These are phyloP conservation scores for Apiospora koreana DNA, from an alignment of 2,329 filamentous ascomycete genomes.

Conservation along the genomic window DNA sequence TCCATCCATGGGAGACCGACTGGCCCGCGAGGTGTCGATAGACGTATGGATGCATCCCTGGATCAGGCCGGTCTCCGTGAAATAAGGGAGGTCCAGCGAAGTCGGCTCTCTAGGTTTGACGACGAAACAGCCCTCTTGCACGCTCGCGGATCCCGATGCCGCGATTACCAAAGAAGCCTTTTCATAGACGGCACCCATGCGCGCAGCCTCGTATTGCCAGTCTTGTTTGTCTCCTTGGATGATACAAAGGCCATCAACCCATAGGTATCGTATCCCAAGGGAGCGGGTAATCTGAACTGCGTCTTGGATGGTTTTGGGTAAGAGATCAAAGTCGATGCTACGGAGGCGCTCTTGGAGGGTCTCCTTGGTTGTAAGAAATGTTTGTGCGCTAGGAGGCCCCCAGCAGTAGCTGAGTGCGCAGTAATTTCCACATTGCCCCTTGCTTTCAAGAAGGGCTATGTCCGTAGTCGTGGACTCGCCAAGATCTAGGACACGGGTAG, in stretches of 20 bases:
- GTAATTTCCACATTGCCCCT: neutral
- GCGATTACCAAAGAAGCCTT: neutral
- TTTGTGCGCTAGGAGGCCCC: neutral
- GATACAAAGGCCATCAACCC: conserved; percentile 4
- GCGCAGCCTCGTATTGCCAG: neutral
- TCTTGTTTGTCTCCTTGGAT: neutral
- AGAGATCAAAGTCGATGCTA: neutral
- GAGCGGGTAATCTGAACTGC: neutral
- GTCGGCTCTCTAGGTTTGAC: too few relatives aligned
- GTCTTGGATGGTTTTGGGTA: neutral
- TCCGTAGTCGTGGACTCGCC: neutral
- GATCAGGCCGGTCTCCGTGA: neutral
- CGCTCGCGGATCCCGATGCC: neutral
- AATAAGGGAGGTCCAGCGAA: neutral
- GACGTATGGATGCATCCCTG: neutral
- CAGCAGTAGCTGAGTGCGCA: neutral
- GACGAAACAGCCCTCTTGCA: neutral
- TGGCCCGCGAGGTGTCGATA: neutral
- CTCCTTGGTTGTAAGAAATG: neutral
- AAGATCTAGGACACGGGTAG: neutral
- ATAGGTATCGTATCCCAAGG: neutral
- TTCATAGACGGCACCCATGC: neutral
- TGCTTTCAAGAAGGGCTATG: neutral
- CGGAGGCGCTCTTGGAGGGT: neutral
- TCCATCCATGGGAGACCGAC: neutral